Percentiles rank a stretch among this genome's conserved stretches.
Conservation (phyloP, 805 yeast genomes). For the Metschnikowia similis region DNA sequence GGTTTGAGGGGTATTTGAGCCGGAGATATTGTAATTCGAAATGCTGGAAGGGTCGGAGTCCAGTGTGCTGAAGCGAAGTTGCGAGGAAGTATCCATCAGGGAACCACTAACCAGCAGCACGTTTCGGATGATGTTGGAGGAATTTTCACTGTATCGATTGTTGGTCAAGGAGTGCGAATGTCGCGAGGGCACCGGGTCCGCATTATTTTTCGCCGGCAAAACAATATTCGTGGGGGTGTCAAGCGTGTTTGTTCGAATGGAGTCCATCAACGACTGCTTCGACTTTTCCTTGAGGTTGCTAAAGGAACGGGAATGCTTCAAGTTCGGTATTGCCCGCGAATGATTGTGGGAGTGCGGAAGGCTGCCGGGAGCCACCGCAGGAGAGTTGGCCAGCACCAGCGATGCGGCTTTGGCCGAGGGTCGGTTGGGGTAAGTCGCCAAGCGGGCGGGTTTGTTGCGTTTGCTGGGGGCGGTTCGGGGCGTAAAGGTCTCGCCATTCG, state of each 20-base stretch:
- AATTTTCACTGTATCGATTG: constrained; percentile 15
- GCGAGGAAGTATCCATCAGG: not conserved
- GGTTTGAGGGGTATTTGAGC: constrained; percentile 31
- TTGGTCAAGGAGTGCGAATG: constrained; percentile 15
- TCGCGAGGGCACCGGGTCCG: not conserved
- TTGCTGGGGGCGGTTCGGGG: constrained; percentile 42
- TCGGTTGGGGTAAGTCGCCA: constrained; percentile 9
- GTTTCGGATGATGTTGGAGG: constrained; percentile 16
- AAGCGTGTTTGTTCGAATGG: constrained; percentile 19
- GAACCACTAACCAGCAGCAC: constrained; percentile 7
- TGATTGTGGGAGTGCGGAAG: not conserved
- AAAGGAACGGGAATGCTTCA: constrained; percentile 15
- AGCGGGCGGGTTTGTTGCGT: constrained; percentile 36
- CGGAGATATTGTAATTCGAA: constrained; percentile 22
- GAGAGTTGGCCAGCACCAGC: constrained; percentile 12
- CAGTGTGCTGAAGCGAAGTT: constrained; percentile 4
- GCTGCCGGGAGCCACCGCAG: not conserved
- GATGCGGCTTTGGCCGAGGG: constrained; percentile 9
- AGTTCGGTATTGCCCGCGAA: not conserved
- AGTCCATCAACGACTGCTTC: constrained; percentile 20
- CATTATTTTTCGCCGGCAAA: not conserved
- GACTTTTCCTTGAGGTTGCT: constrained; percentile 15
- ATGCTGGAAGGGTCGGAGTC: constrained; percentile 22
- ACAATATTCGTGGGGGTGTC: constrained; percentile 27
- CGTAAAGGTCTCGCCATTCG: constrained; percentile 52